Evolutionary conservation across 164 flowering plant species (phyloP).

Genomic region (Houttuynia cordata): DNA sequence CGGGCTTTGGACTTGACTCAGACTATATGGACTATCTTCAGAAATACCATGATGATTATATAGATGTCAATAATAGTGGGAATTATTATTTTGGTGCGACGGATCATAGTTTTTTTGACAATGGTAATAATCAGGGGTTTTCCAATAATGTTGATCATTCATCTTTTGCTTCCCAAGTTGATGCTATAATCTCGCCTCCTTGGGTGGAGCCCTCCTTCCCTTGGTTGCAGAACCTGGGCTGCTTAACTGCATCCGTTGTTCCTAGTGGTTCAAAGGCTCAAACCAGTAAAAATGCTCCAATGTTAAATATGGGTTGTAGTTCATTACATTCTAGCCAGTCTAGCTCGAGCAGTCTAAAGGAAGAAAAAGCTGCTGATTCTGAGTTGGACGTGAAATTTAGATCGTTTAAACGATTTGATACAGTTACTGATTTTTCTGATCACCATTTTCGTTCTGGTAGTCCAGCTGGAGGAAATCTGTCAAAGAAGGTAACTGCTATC

Average conservation of each 20-base stretch:
- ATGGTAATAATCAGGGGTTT: neutral
- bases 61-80: neutral
- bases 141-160: neutral
- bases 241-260: neutral
- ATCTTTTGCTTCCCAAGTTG: conserved; percentile 1
- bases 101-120: neutral
- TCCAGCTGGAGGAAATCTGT: conserved; percentile 9
- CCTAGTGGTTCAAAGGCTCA: neutral
- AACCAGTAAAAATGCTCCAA: conserved; percentile 5
- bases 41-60: conserved; percentile 1
- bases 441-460: conserved; percentile 29
- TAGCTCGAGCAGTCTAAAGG: conserved; percentile 6
- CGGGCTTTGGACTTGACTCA: neutral
- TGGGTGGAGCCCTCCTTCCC: conserved; percentile 5
- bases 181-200: conserved; percentile 3
- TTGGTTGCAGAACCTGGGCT: conserved; percentile 3
- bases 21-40: neutral
- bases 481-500: conserved; percentile 26
- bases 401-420: conserved; percentile 56
- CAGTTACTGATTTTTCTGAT: conserved; percentile 55
- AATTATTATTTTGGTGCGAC: neutral
- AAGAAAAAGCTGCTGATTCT: conserved; percentile 12
- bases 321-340: conserved; percentile 1
- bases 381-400: conserved; percentile 28
- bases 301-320: neutral